These are phyloP conservation scores for Gloeostereum incarnatum DNA, from an alignment of 768 basidiomycete genomes.

Conservation along the genomic window DNA sequence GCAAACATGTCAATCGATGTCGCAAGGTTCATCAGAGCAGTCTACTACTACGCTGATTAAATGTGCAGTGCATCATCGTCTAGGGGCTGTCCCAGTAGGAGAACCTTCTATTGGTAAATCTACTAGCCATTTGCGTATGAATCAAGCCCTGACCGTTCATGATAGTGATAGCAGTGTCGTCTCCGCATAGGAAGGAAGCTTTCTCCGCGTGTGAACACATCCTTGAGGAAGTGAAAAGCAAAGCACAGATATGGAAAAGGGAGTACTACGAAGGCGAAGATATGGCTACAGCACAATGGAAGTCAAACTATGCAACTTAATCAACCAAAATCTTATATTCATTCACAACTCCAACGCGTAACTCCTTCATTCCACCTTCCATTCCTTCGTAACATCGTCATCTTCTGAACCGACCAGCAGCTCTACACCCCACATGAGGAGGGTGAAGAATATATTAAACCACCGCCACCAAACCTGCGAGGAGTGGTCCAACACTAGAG, in stretches of 20 bases:
- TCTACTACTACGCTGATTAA: slow-evolving; percentile 33
- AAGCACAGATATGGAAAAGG: slow-evolving; percentile 86
- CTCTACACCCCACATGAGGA: slow-evolving; percentile 77
- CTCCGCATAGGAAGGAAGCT: slow-evolving; percentile 76
- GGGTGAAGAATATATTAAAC: slow-evolving; percentile 84
- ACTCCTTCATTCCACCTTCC: slow-evolving; percentile 65
- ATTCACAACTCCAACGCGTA: slow-evolving; percentile 1
- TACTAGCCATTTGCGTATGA: background rate
- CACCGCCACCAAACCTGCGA: slow-evolving; percentile 94
- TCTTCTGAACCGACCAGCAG: slow-evolving; percentile 72
- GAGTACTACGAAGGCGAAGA: slow-evolving; percentile 73
- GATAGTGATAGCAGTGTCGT: slow-evolving; percentile 71
- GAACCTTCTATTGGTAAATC: slow-evolving; percentile 58
- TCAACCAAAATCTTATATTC: background rate
- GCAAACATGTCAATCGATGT: slow-evolving; percentile 30
- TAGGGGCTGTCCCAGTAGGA: slow-evolving; percentile 71
- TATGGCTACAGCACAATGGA: slow-evolving; percentile 61
- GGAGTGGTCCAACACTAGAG: slow-evolving; percentile 80
- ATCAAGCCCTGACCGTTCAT: background rate
- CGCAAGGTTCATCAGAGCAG: slow-evolving; percentile 24
- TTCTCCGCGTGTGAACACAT: slow-evolving; percentile 75
- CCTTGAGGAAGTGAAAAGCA: slow-evolving; percentile 78
- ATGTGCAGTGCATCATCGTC: slow-evolving; percentile 64
- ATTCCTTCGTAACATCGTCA: slow-evolving; percentile 52
- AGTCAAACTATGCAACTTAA: slow-evolving; percentile 35